These are phyloP conservation scores for Datura wrightii DNA, from an alignment of 257 asterid species.

Conservation along the genomic window DNA sequence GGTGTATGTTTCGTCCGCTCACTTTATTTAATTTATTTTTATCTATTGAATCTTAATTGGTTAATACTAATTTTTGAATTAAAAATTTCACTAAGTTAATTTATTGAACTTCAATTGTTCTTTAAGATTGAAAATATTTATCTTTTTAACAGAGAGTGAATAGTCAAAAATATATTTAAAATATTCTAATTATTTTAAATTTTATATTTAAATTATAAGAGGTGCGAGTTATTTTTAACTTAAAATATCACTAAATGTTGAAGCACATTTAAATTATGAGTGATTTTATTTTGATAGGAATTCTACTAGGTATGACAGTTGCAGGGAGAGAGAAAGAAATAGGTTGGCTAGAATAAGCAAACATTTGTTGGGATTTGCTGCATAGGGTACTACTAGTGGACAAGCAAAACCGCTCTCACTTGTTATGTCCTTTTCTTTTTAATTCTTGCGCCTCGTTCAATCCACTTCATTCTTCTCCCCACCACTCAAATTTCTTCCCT, in stretches of 20 bases:
- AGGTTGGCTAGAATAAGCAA: neutral
- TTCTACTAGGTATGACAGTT: too few relatives aligned
- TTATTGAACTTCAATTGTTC: too few relatives aligned
- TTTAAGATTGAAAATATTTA: too few relatives aligned
- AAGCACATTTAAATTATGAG: too few relatives aligned
- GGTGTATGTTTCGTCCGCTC: neutral
- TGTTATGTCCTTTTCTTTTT: slow-evolving; percentile 9
- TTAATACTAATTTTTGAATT: neutral
- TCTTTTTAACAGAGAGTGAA: too few relatives aligned
- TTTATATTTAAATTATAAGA: too few relatives aligned
- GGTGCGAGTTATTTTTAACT: too few relatives aligned
- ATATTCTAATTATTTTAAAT: too few relatives aligned
- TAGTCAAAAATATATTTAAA: too few relatives aligned
- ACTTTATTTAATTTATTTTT: neutral
- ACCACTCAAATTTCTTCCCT: neutral
- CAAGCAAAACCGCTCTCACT: slow-evolving; percentile 3
- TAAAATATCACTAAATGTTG: too few relatives aligned
- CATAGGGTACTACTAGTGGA: slow-evolving; percentile 5
- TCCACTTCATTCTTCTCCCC: neutral
- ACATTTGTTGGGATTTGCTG: neutral
- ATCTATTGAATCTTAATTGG: neutral
- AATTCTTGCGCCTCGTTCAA: neutral
- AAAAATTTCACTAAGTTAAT: neutral
- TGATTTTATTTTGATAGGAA: too few relatives aligned
- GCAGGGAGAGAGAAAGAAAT: too few relatives aligned